Percentiles rank a stretch among this genome's conserved stretches.
phyloP scores from a whole-genome alignment of 306 rosid species.

The Fragaria ananassa region DNA sequence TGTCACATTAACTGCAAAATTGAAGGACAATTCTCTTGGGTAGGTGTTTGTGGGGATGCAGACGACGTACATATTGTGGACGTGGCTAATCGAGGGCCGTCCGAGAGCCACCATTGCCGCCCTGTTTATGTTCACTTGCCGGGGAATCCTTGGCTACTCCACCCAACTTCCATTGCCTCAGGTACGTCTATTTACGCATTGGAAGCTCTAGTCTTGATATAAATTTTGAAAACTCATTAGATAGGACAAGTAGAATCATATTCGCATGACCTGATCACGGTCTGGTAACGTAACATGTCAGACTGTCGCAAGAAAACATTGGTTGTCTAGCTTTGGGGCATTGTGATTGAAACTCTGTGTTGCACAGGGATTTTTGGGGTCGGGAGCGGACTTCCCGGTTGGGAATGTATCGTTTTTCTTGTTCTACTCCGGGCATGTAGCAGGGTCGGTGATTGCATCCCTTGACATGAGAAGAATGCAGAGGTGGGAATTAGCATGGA shows the following conservation, averaged over 20 bases:
- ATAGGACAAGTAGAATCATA: not conserved
- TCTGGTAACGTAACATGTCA: not conserved
- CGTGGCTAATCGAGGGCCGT: conserved; percentile 88
- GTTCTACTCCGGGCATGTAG: conserved; percentile 86
- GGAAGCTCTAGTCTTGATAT: too few relatives aligned
- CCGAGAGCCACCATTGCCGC: conserved; percentile 78
- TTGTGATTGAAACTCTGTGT: not conserved
- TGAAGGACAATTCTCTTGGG: not conserved
- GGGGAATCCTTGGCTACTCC: conserved; percentile 86
- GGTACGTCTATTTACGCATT: conserved; percentile 30
- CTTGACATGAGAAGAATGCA: conserved; percentile 85
- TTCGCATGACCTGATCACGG: not conserved
- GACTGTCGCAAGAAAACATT: not conserved
- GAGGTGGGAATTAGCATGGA: conserved; percentile 67
- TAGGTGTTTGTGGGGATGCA: conserved; percentile 94
- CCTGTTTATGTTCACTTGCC: conserved; percentile 89
- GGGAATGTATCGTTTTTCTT: conserved; percentile 89
- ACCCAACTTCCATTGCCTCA: conserved; percentile 93
- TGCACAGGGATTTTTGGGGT: conserved; percentile 74
- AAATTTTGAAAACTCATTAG: not conserved
- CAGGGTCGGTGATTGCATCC: conserved; percentile 87
- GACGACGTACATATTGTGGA: conserved; percentile 74
- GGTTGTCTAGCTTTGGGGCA: not conserved
- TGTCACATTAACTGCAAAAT: not conserved
- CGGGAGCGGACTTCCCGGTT: conserved; percentile 87